Evolutionary conservation across 805 yeast species (phyloP).

Genomic region (Nakazawaea ambrosiae): DNA sequence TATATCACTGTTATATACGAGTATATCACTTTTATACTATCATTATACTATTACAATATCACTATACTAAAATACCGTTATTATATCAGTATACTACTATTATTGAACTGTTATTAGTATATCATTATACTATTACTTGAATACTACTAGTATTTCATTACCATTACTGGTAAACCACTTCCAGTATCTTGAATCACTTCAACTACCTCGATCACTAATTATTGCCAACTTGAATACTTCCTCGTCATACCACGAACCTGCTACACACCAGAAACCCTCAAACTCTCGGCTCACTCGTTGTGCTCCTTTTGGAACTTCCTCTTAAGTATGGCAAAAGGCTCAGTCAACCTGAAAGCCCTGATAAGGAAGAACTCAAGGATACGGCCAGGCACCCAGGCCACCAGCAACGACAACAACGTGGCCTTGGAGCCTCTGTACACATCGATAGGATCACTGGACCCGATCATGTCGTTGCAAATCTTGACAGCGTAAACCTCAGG

Average conservation of each 20-base stretch:
- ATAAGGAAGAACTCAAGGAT: slow-evolving; percentile 19
- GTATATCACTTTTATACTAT: too few species aligned
- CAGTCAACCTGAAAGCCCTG: slow-evolving; percentile 27
- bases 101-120: too few species aligned
- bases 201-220: too few species aligned
- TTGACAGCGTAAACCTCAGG: slow-evolving; percentile 50
- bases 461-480: slow-evolving; percentile 45
- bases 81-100: too few species aligned
- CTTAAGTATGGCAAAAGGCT: slow-evolving; percentile 24
- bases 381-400: slow-evolving; percentile 20
- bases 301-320: slow-evolving; percentile 10
- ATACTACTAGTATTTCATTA: not conserved
- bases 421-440: slow-evolving; percentile 47
- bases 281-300: not conserved
- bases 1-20: too few species aligned
- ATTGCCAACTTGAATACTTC: too few species aligned
- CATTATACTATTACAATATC: too few species aligned
- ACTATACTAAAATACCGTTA: too few species aligned
- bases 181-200: not conserved
- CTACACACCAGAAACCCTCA: too few species aligned
- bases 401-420: slow-evolving; percentile 15
- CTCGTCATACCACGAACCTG: too few species aligned
- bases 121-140: not conserved
- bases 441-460: slow-evolving; percentile 35
- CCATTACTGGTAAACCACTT: not conserved